phyloP scores from a whole-genome alignment of 805 yeast genomes.

The Ogataea haglerorum region DNA sequence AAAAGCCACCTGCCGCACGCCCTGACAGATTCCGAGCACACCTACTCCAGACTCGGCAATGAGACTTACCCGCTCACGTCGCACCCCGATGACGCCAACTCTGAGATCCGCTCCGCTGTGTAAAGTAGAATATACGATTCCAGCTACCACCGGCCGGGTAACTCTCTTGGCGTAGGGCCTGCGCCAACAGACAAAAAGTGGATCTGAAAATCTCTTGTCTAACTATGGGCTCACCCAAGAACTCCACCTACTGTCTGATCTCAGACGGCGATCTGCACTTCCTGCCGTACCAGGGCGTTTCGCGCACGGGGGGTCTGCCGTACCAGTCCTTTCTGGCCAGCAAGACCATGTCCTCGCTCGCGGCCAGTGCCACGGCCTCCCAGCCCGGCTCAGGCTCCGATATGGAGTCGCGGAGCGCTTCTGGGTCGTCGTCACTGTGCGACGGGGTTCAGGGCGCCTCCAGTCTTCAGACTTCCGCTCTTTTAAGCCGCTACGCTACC shows the following conservation, averaged over 20 bases:
- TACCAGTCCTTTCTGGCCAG: slow-evolving; percentile 25
- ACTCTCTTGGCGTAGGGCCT: not conserved
- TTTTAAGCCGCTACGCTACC: slow-evolving; percentile 35
- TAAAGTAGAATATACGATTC: not conserved
- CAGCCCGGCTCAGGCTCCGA: slow-evolving; percentile 12
- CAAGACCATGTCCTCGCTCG: slow-evolving; percentile 27
- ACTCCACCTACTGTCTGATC: slow-evolving; percentile 26
- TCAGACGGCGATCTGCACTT: slow-evolving; percentile 30
- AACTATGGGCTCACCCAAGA: slow-evolving; percentile 3
- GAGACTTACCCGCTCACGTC: slow-evolving; percentile 15
- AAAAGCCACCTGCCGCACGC: slow-evolving; percentile 40
- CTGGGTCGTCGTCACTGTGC: slow-evolving; percentile 9
- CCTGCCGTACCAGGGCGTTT: slow-evolving; percentile 22
- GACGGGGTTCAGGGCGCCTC: slow-evolving; percentile 2
- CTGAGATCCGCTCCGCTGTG: not conserved
- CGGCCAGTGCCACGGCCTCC: slow-evolving; percentile 16
- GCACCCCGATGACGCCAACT: slow-evolving; percentile 8
- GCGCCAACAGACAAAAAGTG: slow-evolving; percentile 6
- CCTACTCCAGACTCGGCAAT: slow-evolving; percentile 4
- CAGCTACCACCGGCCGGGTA: slow-evolving; percentile 6
- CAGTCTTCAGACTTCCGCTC: slow-evolving; percentile 11
- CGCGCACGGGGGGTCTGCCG: slow-evolving; percentile 4
- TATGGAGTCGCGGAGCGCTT: slow-evolving; percentile 13
- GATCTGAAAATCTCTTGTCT: not conserved
- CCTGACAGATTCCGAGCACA: slow-evolving; percentile 10